phyloP scores from a whole-genome alignment of 2,329 filamentous ascomycete genomes.

The Lachnellula suecica region DNA sequence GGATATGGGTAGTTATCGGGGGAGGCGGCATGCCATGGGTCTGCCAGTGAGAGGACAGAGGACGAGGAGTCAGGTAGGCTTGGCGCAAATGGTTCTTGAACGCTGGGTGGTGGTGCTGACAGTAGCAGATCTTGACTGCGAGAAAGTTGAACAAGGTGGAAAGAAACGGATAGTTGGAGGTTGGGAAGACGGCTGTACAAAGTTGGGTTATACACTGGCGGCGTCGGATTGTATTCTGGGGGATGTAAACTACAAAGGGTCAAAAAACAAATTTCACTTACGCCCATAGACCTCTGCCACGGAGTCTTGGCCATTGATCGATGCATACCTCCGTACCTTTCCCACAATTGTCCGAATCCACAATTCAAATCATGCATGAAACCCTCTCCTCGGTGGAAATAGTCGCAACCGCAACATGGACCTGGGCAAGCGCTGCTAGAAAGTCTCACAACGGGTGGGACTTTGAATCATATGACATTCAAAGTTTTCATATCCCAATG shows the following conservation, averaged over 20 bases:
- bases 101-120: constrained; percentile 12
- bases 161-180: constrained; percentile 38
- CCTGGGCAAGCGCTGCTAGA: too few species aligned
- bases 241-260: not conserved
- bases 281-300: not conserved
- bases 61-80: constrained; percentile 70
- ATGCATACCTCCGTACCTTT: too few species aligned
- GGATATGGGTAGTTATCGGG: constrained; percentile 88
- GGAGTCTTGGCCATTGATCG: too few species aligned
- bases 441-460: too few species aligned
- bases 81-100: not conserved
- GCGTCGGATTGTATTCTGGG: not conserved
- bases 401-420: too few species aligned
- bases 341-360: too few species aligned
- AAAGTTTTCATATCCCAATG: too few species aligned
- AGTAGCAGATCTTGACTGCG: constrained; percentile 52
- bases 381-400: too few species aligned
- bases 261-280: not conserved
- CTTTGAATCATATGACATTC: too few species aligned
- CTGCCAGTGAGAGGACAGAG: constrained; percentile 88
- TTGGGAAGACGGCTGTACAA: constrained; percentile 1
- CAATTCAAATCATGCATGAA: too few species aligned
- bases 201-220: not conserved
- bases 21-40: constrained; percentile 87
- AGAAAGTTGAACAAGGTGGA: constrained; percentile 62